Base-by-base conservation (phyloP, 2,329 filamentous ascomycete genomes). In the Plectosphaerella plurivora region DNA sequence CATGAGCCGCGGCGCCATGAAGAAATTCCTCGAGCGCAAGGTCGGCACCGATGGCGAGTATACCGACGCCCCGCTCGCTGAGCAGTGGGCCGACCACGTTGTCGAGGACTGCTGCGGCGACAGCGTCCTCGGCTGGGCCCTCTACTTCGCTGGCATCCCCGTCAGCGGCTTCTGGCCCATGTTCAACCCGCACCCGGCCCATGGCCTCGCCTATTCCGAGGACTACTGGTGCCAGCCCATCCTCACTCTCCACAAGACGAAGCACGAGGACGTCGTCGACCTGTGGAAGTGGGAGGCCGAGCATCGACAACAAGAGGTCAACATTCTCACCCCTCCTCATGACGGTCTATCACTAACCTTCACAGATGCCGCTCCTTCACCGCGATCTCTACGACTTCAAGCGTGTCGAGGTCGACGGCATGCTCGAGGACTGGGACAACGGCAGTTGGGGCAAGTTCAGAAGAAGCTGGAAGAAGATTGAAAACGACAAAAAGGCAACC, bases 91-190 rank as follows among this genome's bases (percentile, higher is more conserved):
- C 46, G 63, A 69, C 5, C 56, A 70, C 36, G 64, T 77, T 18
- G 65, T 65, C 28, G 58, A 68, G 11, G 78, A 83, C 53, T 80
- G 75, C 61, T 79, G 77, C 48, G 78, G 78, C 6, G 78, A 81
- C 51, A 76, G 74, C 42, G 70, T 81, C 8, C 61, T 80, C 4
- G 78, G 77, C 3, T 76, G 69, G 64, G 71, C 70, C 5, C 57
- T 81, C 45, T 69, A 68, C 55, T 68, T 75, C 41, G 70, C 68
- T 20, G 73, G 73, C 1, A 67, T 80, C 14, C 59, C 65, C 4
- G 50, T 81, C 53, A 73, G 71, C 16, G 76, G 76, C 5, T 67
- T 76, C 51, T 79, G 72, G 68, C 76, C 76, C 3, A 65, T 77
- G 63, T 78, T 78, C 65, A 73, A 71, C 55, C 65, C 68, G n/a